Percentiles rank a stretch among this genome's conserved stretches.
Conservation (phyloP, 768 basidiomycete genomes). For the Hydnomerulius pinastri region DNA sequence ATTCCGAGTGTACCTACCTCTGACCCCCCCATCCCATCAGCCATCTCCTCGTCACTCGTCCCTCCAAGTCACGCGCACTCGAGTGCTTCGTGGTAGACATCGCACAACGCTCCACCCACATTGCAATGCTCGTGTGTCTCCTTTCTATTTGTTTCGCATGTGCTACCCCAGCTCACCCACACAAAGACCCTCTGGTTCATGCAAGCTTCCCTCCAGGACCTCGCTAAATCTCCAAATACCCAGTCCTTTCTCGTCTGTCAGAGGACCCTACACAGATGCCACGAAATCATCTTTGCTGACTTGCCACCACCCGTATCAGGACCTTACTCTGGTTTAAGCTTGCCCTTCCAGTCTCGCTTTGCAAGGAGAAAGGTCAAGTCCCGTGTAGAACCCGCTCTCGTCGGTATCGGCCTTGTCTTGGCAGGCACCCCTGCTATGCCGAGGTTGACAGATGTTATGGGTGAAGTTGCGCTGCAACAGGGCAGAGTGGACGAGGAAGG, state of each 20-base stretch:
- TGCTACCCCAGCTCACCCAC: conserved; percentile 9
- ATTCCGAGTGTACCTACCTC: conserved; percentile 6
- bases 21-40: conserved; percentile 43
- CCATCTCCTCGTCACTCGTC: conserved; percentile 91
- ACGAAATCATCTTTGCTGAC: conserved; percentile 96
- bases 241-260: conserved; percentile 90
- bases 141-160: conserved; percentile 17
- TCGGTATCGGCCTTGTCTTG: conserved; percentile 82
- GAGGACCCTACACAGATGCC: conserved; percentile 85
- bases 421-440: conserved; percentile 82
- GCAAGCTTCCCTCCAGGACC: conserved; percentile 91
- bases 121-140: conserved; percentile 87
- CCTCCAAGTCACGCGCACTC: conserved; percentile 87
- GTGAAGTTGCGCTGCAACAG: conserved; percentile 87
- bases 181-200: conserved; percentile 95
- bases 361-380: conserved; percentile 67
- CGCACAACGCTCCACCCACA: conserved; percentile 89
- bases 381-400: conserved; percentile 70
- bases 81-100: conserved; percentile 92
- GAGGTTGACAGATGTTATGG: conserved; percentile 66
- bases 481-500: conserved; percentile 74
- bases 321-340: conserved; percentile 65
- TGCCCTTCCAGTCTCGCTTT: conserved; percentile 51
- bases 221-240: conserved; percentile 54
- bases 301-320: conserved; percentile 63